phyloP scores from a whole-genome alignment of 2,329 filamentous ascomycete species.

The Sporothrix brunneoviolacea region DNA sequence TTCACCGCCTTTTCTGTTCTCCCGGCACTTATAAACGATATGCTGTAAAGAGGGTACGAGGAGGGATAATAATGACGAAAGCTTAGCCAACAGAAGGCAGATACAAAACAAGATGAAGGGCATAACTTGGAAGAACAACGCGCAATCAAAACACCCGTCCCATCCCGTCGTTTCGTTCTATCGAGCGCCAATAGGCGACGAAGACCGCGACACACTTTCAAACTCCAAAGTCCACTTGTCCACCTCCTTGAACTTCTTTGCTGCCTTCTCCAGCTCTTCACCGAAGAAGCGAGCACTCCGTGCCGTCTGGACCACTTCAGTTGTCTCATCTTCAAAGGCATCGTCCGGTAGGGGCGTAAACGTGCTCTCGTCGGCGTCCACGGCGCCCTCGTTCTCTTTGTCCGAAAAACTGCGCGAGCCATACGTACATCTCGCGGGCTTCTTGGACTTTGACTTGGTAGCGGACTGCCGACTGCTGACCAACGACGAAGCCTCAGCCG shows the following conservation, averaged over 20 bases:
- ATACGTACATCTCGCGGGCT: conserved; percentile 38
- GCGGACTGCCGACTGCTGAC: not conserved
- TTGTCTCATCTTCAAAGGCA: conserved; percentile 35
- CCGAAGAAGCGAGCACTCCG: conserved; percentile 22
- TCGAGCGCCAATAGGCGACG: conserved; percentile 46
- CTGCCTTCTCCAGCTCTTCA: conserved; percentile 51
- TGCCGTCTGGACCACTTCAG: conserved; percentile 32
- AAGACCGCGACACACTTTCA: conserved; percentile 54
- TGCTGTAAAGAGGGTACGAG: too few relatives aligned
- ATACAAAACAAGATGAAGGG: too few relatives aligned
- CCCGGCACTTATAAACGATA: too few relatives aligned
- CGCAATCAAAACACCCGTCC: too few relatives aligned
- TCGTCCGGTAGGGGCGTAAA: conserved; percentile 42
- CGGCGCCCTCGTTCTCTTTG: conserved; percentile 47
- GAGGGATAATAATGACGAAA: too few relatives aligned
- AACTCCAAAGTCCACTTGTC: conserved; percentile 63
- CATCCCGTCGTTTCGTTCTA: too few relatives aligned
- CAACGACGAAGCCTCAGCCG: not conserved
- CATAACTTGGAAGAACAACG: too few relatives aligned
- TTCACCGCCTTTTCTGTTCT: too few relatives aligned
- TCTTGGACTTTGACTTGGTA: not conserved
- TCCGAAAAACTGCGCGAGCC: conserved; percentile 44
- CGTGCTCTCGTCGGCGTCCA: conserved; percentile 27
- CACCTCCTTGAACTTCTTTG: conserved; percentile 61
- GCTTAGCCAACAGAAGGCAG: too few relatives aligned